Conservation (phyloP, 2,329 filamentous ascomycete species). For the Emergomyces pasteurianus region DNA sequence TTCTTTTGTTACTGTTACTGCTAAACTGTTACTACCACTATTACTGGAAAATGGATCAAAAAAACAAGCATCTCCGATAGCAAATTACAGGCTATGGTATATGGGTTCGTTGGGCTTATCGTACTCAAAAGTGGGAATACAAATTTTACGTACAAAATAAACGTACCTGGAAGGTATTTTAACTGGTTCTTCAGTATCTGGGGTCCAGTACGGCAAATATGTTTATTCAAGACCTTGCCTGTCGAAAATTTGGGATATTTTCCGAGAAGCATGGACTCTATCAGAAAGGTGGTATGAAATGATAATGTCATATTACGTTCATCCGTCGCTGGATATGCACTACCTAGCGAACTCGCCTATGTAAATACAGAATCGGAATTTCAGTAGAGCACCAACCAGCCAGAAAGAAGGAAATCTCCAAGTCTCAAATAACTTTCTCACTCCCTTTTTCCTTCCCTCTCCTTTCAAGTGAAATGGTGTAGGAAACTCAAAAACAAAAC, state of each 20-base stretch:
- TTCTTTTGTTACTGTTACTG: neutral
- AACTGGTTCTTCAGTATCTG: neutral
- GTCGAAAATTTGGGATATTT: neutral
- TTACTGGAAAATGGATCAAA: neutral
- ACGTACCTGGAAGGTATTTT: neutral
- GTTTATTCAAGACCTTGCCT: neutral
- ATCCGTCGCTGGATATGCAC: neutral
- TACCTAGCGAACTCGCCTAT: neutral
- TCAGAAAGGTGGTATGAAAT: neutral
- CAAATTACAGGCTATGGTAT: neutral
- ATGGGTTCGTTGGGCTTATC: neutral
- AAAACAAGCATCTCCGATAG: constrained; percentile 1
- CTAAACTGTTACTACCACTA: neutral
- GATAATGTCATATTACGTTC: neutral
- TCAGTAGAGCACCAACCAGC: neutral
- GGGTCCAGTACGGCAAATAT: neutral
- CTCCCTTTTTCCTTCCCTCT: neutral
- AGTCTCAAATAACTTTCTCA: neutral
- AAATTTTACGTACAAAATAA: neutral
- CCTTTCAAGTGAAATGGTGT: neutral
- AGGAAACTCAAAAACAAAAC: neutral
- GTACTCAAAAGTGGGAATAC: neutral
- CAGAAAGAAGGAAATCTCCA: neutral
- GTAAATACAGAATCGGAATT: neutral
- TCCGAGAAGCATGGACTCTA: neutral